Percentiles rank a stretch among this genome's conserved stretches.
phyloP scores from a whole-genome alignment of 2,329 filamentous ascomycete genomes.

The Neopestalotiopsis sp. region DNA sequence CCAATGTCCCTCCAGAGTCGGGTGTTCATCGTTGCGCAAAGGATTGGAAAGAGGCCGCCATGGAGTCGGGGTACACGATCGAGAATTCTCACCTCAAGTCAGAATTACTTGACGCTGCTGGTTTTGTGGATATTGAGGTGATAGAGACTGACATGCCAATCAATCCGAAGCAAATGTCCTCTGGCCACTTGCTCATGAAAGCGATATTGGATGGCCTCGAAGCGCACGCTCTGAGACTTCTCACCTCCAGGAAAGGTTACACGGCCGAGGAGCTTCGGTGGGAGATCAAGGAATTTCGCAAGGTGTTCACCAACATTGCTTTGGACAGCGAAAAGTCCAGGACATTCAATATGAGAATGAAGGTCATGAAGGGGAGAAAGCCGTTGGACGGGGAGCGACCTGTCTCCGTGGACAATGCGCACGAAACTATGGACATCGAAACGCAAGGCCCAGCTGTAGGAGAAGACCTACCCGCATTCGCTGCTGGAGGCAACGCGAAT shows the following conservation, averaged over 20 bases:
- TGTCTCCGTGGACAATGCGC: background rate
- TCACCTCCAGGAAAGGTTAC: conserved; percentile 61
- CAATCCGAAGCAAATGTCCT: conserved; percentile 48
- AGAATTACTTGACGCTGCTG: conserved; percentile 50
- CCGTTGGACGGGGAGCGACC: conserved; percentile 28
- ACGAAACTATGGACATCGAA: background rate
- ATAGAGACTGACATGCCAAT: conserved; percentile 56
- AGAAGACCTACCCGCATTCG: too few species aligned
- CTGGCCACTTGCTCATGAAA: conserved; percentile 61
- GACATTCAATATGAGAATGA: conserved; percentile 52
- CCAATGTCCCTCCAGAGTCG: conserved; percentile 50
- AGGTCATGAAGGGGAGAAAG: conserved; percentile 57
- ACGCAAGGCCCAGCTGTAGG: background rate
- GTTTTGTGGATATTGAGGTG: conserved; percentile 57
- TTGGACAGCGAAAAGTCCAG: conserved; percentile 49
- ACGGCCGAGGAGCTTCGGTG: conserved; percentile 52
- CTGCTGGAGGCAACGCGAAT: background rate
- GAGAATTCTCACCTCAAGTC: conserved; percentile 53
- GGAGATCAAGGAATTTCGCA: conserved; percentile 52
- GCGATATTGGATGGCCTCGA: conserved; percentile 57
- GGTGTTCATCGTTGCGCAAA: conserved; percentile 47
- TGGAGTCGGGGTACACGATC: conserved; percentile 50
- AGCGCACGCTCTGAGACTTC: conserved; percentile 52
- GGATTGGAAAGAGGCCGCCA: conserved; percentile 50
- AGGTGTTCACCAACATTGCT: conserved; percentile 55